Base-by-base conservation (phyloP, 176 grass and related monocot species). In the Carex pumila region DNA sequence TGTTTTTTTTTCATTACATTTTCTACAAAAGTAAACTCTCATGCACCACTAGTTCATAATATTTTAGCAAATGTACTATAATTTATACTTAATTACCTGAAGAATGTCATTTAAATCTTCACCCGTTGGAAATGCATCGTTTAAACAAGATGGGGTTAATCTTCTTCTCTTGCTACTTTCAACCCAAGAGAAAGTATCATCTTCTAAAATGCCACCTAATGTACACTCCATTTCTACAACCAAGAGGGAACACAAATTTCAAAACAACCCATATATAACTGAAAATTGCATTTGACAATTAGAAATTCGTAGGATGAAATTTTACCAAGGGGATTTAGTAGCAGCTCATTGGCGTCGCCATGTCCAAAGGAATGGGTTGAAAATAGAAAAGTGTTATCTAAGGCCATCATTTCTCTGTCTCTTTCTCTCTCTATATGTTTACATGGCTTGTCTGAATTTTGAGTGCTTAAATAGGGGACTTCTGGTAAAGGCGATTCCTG, bases 391-490 rank as follows among this genome's bases (percentile, higher is more conserved):
- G 61, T 43, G 41, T 84, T 81, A 54, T 90, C 88, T 68, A 90
- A 74, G 15, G 88, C 80, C 88, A 90, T 90, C 88, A 90, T 90
- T 2, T 81, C 72, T 80, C 53, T 43, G 32, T 83, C 55, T 65
- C 76, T 82, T 83, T 90, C 88, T 86, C 81, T 85, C 65, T 78
- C 80, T 86, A 70, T 25, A 5, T 39, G 37, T 39, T 61, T 81
- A 81, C 59, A 50, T 82, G 80, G 49, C 82, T 75, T 86, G 85
- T 70, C 65, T 71, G 21, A 79, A n/a, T 52, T 18, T 2, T 52
- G 88, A 71, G 85, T 71, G 85, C 81, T 93, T 93, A 93, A 93
- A 93, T 91, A 98, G 89, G 89, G 85, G 80, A 57, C 86, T 85
- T 89, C 93, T 79, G 36, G 65, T 63, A 75, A 88, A 83, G 89